A percentile compares a stretch with the other conserved stretches of the same genome.
These are phyloP conservation scores for Fraxinus greggii DNA, from an alignment of 305 asterid species.

Conservation along the genomic window DNA sequence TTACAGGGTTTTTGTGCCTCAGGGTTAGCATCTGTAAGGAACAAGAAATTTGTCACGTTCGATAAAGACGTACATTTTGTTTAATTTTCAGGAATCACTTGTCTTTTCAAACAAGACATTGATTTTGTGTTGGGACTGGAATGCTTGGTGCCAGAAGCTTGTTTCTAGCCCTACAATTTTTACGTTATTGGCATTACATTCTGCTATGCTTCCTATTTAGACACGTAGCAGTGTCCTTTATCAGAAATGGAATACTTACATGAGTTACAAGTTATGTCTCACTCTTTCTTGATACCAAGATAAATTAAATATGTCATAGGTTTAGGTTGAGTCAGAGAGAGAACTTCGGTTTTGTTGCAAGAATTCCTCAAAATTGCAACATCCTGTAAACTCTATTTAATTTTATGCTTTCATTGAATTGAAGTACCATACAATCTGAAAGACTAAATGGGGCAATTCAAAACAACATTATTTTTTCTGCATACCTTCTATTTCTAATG, in stretches of 20 bases:
- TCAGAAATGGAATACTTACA: not conserved
- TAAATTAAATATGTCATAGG: not conserved
- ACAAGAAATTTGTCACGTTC: not conserved
- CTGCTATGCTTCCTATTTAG: not conserved
- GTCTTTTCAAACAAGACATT: not conserved
- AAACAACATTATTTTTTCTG: not conserved
- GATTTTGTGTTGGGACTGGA: not conserved
- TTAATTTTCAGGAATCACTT: not conserved
- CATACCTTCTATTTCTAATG: not conserved
- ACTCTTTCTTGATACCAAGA: not conserved
- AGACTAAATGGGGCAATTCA: not conserved
- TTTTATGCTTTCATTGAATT: not conserved
- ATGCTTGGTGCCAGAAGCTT: not conserved
- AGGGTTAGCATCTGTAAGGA: not conserved
- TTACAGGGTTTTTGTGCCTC: not conserved
- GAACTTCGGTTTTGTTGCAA: not conserved
- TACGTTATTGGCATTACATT: not conserved
- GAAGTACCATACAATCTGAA: not conserved
- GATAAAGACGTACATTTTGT: not conserved
- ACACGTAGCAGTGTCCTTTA: not conserved
- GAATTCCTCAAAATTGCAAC: not conserved
- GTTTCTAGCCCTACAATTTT: not conserved
- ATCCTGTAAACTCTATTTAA: not conserved
- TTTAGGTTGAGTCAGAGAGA: not conserved
- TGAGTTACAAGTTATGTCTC: not conserved